A percentile compares a stretch with the other conserved stretches of the same genome.
Conservation (phyloP, 2,329 filamentous ascomycete species). For the Bipolaris zeicola region DNA sequence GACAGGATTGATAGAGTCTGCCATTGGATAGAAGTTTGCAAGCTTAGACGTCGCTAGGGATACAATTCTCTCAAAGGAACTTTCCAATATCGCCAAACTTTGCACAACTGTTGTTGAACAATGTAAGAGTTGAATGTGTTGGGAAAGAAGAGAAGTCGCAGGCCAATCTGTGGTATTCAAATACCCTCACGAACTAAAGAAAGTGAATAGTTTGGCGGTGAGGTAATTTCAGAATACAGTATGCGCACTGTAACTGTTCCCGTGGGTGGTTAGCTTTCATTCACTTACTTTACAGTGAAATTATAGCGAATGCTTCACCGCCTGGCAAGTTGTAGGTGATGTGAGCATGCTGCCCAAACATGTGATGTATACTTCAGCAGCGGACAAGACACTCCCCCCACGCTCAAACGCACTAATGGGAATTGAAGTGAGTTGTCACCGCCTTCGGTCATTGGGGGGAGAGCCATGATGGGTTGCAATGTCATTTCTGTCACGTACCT, state of each 20-base stretch:
- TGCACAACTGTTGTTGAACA: neutral
- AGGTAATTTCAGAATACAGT: neutral
- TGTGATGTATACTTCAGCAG: constrained; percentile 4
- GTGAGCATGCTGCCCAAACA: constrained; percentile 1
- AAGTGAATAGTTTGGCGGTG: neutral
- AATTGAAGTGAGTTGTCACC: constrained; percentile 15
- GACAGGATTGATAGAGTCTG: neutral
- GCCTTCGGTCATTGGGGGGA: constrained; percentile 6
- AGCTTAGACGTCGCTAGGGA: neutral
- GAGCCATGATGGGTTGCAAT: constrained; percentile 1
- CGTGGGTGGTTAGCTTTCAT: constrained; percentile 7
- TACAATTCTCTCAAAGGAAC: neutral
- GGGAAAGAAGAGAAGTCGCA: neutral
- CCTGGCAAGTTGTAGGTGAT: neutral
- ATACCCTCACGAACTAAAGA: neutral
- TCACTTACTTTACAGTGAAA: neutral
- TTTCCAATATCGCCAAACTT: neutral
- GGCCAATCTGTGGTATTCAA: neutral
- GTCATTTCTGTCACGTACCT: constrained; percentile 19
- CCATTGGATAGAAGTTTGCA: constrained; percentile 4
- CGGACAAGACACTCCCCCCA: neutral
- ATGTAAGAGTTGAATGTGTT: neutral
- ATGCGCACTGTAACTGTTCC: neutral
- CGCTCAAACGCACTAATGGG: constrained; percentile 10
- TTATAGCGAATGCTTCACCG: constrained; percentile 3